These are phyloP conservation scores for Besnoitia besnoiti DNA, from an alignment of 169 alveolate species.

Conservation along the genomic window DNA sequence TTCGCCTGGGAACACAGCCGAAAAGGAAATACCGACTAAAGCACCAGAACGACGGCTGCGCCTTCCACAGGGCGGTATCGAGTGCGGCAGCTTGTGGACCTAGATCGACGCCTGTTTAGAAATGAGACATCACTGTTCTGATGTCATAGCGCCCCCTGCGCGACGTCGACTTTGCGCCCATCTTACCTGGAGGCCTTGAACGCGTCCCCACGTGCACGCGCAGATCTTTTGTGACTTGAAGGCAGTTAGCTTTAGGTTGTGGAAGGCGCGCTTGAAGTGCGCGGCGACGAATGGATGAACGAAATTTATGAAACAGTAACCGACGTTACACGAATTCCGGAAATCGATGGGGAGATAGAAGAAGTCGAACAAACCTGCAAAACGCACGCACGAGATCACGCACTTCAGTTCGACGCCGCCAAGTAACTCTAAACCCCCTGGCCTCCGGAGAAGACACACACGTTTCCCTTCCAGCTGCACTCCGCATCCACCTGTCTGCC, in stretches of 20 bases:
- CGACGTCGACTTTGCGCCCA: background rate
- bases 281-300: slow-evolving; percentile 75
- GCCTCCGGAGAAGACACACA: too few species aligned
- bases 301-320: slow-evolving; percentile 86
- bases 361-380: slow-evolving; percentile 81
- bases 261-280: slow-evolving; percentile 67
- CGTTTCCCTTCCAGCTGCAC: too few species aligned
- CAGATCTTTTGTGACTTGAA: slow-evolving; percentile 73
- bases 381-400: background rate
- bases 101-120: too few species aligned
- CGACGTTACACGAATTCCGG: slow-evolving; percentile 85
- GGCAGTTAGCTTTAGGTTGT: slow-evolving; percentile 68
- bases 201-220: slow-evolving; percentile 75
- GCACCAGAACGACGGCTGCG: too few species aligned
- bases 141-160: too few species aligned
- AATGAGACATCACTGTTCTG: too few species aligned
- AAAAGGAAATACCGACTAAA: too few species aligned
- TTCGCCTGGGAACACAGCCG: slow-evolving; percentile 42
- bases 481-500: too few species aligned
- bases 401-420: too few species aligned
- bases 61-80: too few species aligned
- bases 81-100: too few species aligned
- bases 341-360: slow-evolving; percentile 87
- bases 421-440: too few species aligned
- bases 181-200: slow-evolving; percentile 71